A percentile compares a stretch with the other conserved stretches of the same genome.
phyloP scores from a whole-genome alignment of 2,329 filamentous ascomycete species.

The Ophiocordyceps camponoti-floridani region DNA sequence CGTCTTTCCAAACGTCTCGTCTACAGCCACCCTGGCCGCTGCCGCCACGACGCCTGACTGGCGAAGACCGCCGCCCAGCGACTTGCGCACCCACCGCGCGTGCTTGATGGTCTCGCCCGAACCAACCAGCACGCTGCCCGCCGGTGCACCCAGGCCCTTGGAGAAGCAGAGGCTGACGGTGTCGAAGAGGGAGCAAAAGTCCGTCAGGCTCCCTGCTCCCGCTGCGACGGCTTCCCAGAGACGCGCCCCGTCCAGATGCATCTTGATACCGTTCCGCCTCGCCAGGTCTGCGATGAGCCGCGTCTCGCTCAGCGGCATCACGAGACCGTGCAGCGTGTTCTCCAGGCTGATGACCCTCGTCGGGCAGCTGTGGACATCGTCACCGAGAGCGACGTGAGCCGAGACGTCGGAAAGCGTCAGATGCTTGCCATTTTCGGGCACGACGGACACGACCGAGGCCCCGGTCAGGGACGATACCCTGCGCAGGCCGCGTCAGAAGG shows the following conservation, averaged over 20 bases:
- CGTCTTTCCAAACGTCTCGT: slow-evolving; percentile 22
- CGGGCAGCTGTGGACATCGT: slow-evolving; percentile 62
- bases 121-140: slow-evolving; percentile 58
- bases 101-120: slow-evolving; percentile 15
- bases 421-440: slow-evolving; percentile 53
- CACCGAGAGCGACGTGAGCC: slow-evolving; percentile 41
- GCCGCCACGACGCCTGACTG: slow-evolving; percentile 58
- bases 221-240: slow-evolving; percentile 68
- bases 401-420: slow-evolving; percentile 63
- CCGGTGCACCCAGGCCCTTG: slow-evolving; percentile 67
- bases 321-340: slow-evolving; percentile 65
- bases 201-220: slow-evolving; percentile 46
- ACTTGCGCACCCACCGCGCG: slow-evolving; percentile 38
- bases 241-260: slow-evolving; percentile 66
- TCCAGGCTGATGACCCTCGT: slow-evolving; percentile 70
- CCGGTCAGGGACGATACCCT: slow-evolving; percentile 56
- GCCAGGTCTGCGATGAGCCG: slow-evolving; percentile 55
- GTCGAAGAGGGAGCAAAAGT: slow-evolving; percentile 53
- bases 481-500: not conserved
- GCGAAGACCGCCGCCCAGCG: slow-evolving; percentile 55
- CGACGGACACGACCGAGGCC: slow-evolving; percentile 48
- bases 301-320: slow-evolving; percentile 60
- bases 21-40: slow-evolving; percentile 50
- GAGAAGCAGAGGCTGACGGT: slow-evolving; percentile 64
- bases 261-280: slow-evolving; percentile 39